Evolutionary conservation across 73 alveolate species (phyloP), one percentile per base, ranked within the genome.

Genomic region (Loxodes magnus): DNA sequence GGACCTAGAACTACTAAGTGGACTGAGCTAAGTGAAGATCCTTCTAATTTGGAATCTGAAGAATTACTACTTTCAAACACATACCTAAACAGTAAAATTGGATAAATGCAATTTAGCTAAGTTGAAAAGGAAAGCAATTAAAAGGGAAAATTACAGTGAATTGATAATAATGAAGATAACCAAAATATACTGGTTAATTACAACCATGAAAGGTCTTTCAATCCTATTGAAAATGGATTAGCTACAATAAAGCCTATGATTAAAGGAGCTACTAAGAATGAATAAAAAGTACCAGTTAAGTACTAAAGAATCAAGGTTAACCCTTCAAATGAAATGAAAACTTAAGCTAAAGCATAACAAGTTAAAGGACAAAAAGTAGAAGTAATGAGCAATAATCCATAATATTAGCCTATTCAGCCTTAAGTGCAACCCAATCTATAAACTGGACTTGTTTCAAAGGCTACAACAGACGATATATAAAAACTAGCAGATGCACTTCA

Each of bases 31-130:
- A 84, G 74, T 30, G 43, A 35, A n/a, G n/a, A n/a, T n/a, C n/a
- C n/a, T n/a, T n/a, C n/a, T n/a, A n/a, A n/a, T 14, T 39, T 73
- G 15, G 91, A 61, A 37, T 25, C 64, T 16, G 96, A 84, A 38
- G 96, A 84, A 56, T 71, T 80, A 15, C 66, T 84, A 7, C 65
- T 84, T 12, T 67, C 93, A 46, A 84, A 84, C 58, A 84, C 96
- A 3, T 84, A 72, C 56, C 42, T 84, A 20, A 84, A 84, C 55
- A 88, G 93, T 26, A 69, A 82, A 31, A 79, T 80, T 79, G 96
- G 93, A 2, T 90, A 92, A 19, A 66, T 79, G 19, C 90, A 78
- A 42, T 65, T 72, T 10, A 54, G 27, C 7, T n/a, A 17, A 1
- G 59, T 25, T 19, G 52, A 20, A 22, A 9, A 5, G 22, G 59